phyloP scores from a whole-genome alignment of 2,329 filamentous ascomycete genomes.

The Cordyceps pruinosa region DNA sequence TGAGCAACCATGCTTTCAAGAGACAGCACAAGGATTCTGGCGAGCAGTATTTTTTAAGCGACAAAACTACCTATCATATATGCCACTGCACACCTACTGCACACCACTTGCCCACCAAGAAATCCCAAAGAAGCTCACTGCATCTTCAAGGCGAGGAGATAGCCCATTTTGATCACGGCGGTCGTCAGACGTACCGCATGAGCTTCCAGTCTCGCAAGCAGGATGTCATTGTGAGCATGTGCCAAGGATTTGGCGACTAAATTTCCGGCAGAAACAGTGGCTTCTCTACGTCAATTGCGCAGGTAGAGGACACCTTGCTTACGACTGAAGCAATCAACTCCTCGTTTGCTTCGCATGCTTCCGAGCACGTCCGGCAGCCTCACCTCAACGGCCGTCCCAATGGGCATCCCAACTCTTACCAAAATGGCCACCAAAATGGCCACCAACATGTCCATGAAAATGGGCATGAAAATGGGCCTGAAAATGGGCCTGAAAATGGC shows the following conservation, averaged over 20 bases:
- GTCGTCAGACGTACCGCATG: background rate
- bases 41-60: no score
- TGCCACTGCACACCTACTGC: background rate
- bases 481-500: background rate
- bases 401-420: background rate
- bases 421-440: background rate
- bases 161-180: background rate
- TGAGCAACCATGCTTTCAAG: background rate
- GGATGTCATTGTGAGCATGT: background rate
- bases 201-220: slow-evolving; percentile 1
- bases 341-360: background rate
- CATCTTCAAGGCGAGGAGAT: background rate
- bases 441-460: background rate
- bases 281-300: background rate
- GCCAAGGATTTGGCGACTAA: background rate
- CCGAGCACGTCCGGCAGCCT: background rate
- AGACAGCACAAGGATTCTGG: no score
- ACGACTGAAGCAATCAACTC: background rate
- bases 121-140: no score
- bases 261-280: background rate
- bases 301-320: background rate
- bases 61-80: background rate
- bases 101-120: no score
- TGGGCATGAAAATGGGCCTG: background rate
- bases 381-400: background rate